A percentile compares a stretch with the other conserved stretches of the same genome.
Evolutionary conservation across 306 rosid species (phyloP).

Genomic region (Pueraria montana): DNA sequence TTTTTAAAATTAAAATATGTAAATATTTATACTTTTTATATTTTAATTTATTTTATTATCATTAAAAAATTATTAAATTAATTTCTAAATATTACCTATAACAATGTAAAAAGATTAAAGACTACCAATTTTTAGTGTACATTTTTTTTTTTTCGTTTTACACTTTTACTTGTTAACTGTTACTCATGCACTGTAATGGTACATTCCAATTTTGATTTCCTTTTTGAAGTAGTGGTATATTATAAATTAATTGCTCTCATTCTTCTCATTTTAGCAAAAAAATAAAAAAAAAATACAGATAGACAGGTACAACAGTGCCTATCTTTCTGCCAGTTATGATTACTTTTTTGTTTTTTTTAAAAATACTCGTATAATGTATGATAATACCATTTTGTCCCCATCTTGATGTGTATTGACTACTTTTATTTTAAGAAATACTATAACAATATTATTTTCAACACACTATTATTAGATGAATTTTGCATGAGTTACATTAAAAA

Average conservation of each 20-base stretch:
- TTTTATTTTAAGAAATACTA: background rate
- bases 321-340: background rate
- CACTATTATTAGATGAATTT: background rate
- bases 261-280: too few species aligned
- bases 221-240: background rate
- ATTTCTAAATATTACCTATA: background rate
- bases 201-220: background rate
- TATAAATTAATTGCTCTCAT: background rate
- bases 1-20: background rate
- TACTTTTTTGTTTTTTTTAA: background rate
- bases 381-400: constrained; percentile 3
- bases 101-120: background rate
- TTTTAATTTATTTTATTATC: background rate
- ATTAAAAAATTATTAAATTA: background rate
- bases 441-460: background rate
- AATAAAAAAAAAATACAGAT: too few species aligned
- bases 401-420: background rate
- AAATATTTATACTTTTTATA: background rate
- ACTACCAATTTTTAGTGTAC: background rate
- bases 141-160: background rate
- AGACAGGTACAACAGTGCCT: background rate
- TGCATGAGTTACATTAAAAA: background rate
- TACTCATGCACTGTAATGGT: background rate
- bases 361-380: background rate
- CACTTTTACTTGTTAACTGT: background rate